Evolutionary conservation across 768 basidiomycete genomes (phyloP), one percentile per base, ranked within the genome.

Genomic region (Podaxis mareebaensis): DNA sequence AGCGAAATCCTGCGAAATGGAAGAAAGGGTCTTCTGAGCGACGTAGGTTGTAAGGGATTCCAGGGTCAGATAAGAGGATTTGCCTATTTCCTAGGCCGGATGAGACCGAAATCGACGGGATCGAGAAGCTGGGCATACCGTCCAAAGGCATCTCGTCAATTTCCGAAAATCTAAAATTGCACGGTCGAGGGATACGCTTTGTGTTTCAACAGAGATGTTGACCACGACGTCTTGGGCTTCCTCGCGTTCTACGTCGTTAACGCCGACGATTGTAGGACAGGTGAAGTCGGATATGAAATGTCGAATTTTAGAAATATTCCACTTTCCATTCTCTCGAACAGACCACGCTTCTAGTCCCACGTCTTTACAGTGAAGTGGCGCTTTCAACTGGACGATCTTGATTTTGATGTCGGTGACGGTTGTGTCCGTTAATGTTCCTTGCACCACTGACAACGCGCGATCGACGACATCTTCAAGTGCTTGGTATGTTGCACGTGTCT

Each of bases 31-130:
- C 44, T 79, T 75, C 11, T 75, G 71, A 0, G 90, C 84, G 20
- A 88, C 77, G 17, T 75, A 76, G 5, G 88, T 85, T 3, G 83
- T 81, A n/a, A 93, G 75, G 1, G 90, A 84, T 71, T 94, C 92
- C 46, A 93, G 74, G 0, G 91, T 93, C 24, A 83, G 73, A 69
- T 80, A 91, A 0, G 48, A 54, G 20, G 15, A 53, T 42, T 46
- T 63, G 20, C 55, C 55, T 24, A 63, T 63, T 48, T 17, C 53
- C 61, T 64, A 20, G 65, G 15, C 22, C 46, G 26, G 55, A 64
- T 54, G 7, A 58, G 24, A 44, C 30, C 36, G 40, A 39, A 22
- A 36, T 33, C 10, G 26, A 53, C 59, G 8, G 20, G 24, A 40
- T 8, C 22, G 3, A 20, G 44, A 26, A 48, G 22, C 56, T 52